phyloP scores from a whole-genome alignment of 2,329 filamentous ascomycete genomes.

The Chrysoporthe austroafricana region DNA sequence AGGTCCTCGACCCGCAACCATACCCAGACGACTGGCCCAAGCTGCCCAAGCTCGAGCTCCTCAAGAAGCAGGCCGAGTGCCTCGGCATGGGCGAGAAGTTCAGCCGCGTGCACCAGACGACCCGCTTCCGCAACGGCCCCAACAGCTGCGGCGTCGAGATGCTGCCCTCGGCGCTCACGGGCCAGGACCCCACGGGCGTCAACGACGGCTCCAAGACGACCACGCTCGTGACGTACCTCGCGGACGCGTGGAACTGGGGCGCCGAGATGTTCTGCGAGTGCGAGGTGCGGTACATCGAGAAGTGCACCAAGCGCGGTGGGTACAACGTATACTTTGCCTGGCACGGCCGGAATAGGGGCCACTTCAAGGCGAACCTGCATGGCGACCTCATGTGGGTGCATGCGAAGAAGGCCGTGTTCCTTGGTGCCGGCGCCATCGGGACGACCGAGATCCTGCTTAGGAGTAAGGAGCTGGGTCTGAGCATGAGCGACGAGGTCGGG shows the following conservation, averaged over 20 bases:
- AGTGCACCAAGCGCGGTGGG: constrained; percentile 53
- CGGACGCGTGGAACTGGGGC: constrained; percentile 74
- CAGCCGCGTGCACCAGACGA: constrained; percentile 62
- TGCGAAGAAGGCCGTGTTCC: constrained; percentile 66
- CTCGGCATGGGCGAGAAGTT: constrained; percentile 58
- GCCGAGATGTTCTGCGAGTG: constrained; percentile 73
- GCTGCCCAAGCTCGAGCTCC: constrained; percentile 60
- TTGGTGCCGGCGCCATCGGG: constrained; percentile 67
- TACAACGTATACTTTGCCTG: constrained; percentile 69
- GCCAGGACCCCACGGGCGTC: constrained; percentile 65
- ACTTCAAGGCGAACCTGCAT: constrained; percentile 58
- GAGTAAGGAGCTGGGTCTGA: constrained; percentile 61
- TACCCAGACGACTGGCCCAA: constrained; percentile 63
- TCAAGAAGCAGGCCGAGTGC: constrained; percentile 59
- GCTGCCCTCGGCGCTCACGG: constrained; percentile 61
- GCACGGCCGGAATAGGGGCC: constrained; percentile 61
- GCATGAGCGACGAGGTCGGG: constrained; percentile 61
- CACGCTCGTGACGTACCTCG: constrained; percentile 67
- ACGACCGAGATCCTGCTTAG: constrained; percentile 69
- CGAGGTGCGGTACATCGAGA: constrained; percentile 66
- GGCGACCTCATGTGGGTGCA: constrained; percentile 70
- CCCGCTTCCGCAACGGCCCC: constrained; percentile 61
- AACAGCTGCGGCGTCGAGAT: constrained; percentile 69
- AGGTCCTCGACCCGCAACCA: constrained; percentile 60
- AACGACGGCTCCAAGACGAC: constrained; percentile 72